phyloP scores from a whole-genome alignment of 2,329 filamentous ascomycete genomes.

The Knoxdaviesia capensis region DNA sequence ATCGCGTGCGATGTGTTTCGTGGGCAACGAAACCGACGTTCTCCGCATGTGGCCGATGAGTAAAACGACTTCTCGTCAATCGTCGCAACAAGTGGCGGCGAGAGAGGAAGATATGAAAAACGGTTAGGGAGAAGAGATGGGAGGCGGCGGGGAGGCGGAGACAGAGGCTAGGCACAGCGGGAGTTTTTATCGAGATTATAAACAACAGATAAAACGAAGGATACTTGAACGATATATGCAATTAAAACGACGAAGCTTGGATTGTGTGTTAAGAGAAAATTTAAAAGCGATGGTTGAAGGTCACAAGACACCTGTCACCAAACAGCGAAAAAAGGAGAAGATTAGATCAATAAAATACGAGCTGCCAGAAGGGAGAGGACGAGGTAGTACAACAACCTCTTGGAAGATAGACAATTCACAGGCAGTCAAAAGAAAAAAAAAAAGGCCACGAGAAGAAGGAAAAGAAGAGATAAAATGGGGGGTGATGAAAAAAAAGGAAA shows the following conservation, averaged over 20 bases:
- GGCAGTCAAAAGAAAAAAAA: neutral
- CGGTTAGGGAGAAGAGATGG: neutral
- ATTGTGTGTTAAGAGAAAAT: neutral
- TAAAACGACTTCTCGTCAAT: neutral
- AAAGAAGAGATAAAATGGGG: neutral
- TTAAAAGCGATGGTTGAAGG: no score
- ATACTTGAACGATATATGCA: neutral
- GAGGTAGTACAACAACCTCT: no score
- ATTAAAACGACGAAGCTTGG: neutral
- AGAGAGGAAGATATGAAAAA: neutral
- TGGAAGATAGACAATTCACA: no score
- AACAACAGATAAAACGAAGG: neutral
- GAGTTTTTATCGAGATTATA: neutral
- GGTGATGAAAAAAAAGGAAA: neutral
- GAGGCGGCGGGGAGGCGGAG: neutral
- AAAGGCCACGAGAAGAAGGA: neutral
- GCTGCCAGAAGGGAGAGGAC: no score
- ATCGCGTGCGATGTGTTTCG: constrained; percentile 37
- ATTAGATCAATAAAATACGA: no score
- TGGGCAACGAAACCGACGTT: constrained; percentile 43
- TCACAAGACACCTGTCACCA: no score
- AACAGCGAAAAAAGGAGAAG: no score
- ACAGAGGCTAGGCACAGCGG: neutral
- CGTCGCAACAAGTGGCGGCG: neutral
- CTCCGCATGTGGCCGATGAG: constrained; percentile 30